These are phyloP conservation scores for Zelonia costaricensis DNA, from an alignment of 208 protist genomes.

Conservation along the genomic window DNA sequence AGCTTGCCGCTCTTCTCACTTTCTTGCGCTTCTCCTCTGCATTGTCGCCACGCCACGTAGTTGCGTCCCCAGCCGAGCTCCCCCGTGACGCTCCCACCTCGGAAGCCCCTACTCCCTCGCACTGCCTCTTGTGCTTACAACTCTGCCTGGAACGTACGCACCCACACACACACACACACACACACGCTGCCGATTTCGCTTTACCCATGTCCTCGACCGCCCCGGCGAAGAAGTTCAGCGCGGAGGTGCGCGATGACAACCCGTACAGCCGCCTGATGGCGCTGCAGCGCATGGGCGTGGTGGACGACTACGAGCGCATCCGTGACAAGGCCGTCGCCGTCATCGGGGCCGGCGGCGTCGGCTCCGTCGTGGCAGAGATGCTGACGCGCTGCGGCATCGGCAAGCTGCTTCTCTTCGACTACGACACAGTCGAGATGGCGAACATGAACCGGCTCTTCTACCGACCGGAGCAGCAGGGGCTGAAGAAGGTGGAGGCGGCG, in stretches of 20 bases:
- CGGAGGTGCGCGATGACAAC: constrained; percentile 94
- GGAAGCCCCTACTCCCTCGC: too few relatives aligned
- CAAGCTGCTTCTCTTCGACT: constrained; percentile 98
- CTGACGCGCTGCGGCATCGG: constrained; percentile 97
- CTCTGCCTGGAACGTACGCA: background rate
- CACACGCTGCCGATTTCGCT: too few relatives aligned
- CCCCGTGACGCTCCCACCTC: too few relatives aligned
- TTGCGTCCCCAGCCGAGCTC: too few relatives aligned
- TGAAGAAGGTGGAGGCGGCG: constrained; percentile 95
- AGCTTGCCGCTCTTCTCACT: too few relatives aligned
- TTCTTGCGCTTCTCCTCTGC: too few relatives aligned
- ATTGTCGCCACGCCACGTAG: too few relatives aligned
- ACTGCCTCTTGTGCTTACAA: too few relatives aligned
- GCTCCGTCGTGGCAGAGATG: constrained; percentile 98
- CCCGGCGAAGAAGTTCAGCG: constrained; percentile 58
- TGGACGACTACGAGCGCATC: constrained; percentile 96
- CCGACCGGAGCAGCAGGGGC: constrained; percentile 94
- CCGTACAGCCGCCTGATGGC: constrained; percentile 96
- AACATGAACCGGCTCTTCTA: constrained; percentile 99
- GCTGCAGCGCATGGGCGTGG: constrained; percentile 97
- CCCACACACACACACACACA: constrained; percentile 8
- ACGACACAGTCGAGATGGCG: constrained; percentile 97
- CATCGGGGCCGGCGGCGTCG: constrained; percentile 96
- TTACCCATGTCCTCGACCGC: constrained; percentile 7
- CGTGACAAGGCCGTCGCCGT: constrained; percentile 91